These are phyloP conservation scores for Fusarium robinianum DNA, from an alignment of 2,329 filamentous ascomycete genomes.

Conservation along the genomic window DNA sequence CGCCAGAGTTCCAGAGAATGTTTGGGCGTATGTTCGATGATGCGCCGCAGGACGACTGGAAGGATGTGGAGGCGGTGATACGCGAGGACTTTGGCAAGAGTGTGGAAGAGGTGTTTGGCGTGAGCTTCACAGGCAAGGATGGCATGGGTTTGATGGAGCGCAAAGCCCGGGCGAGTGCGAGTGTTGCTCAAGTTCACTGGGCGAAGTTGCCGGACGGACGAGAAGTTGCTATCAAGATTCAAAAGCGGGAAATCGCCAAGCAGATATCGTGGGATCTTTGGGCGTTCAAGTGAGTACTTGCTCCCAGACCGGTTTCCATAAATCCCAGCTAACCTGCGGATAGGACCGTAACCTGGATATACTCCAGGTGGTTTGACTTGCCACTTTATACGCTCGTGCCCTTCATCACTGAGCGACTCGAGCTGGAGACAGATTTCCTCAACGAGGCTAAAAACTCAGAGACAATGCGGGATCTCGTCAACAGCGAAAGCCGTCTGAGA, in stretches of 20 bases:
- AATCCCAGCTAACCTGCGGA: slow-evolving; percentile 18
- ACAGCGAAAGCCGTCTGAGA: slow-evolving; percentile 73
- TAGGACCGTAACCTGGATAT: slow-evolving; percentile 78
- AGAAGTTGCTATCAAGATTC: slow-evolving; percentile 94
- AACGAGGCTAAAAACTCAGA: slow-evolving; percentile 90
- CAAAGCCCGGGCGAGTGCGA: slow-evolving; percentile 74
- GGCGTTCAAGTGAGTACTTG: slow-evolving; percentile 77
- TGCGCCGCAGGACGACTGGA: slow-evolving; percentile 90
- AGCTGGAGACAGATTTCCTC: slow-evolving; percentile 91
- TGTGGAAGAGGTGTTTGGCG: slow-evolving; percentile 88
- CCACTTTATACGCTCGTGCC: slow-evolving; percentile 89
- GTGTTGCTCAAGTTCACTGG: slow-evolving; percentile 97
- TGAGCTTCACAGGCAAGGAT: slow-evolving; percentile 76
- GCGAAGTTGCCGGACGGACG: slow-evolving; percentile 81
- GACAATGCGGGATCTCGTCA: slow-evolving; percentile 78
- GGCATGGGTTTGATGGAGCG: slow-evolving; percentile 67
- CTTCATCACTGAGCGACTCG: slow-evolving; percentile 88
- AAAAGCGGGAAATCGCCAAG: slow-evolving; percentile 90
- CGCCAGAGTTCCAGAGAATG: slow-evolving; percentile 95
- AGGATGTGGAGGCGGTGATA: slow-evolving; percentile 82
- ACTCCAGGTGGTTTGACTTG: slow-evolving; percentile 89
- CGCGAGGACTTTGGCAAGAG: slow-evolving; percentile 85
- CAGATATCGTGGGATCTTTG: slow-evolving; percentile 95
- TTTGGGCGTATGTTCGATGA: slow-evolving; percentile 97
- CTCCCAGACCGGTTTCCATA: not conserved